These are phyloP conservation scores for Bretschneidera sinensis DNA, from an alignment of 345 rosid species.

Conservation along the genomic window DNA sequence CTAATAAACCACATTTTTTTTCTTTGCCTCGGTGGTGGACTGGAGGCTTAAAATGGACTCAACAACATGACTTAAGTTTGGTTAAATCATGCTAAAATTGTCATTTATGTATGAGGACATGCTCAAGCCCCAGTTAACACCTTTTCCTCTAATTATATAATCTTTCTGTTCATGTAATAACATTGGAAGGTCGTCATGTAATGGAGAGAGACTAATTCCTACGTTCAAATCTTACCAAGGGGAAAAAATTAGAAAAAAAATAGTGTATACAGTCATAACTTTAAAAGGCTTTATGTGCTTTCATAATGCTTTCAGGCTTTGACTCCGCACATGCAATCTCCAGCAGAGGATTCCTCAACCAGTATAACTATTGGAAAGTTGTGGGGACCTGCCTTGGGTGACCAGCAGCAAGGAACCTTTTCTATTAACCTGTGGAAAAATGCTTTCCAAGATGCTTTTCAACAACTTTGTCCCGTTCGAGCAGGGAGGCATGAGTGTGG, in stretches of 20 bases:
- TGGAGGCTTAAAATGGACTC: neutral
- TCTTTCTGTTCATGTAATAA: no score
- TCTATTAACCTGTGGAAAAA: conserved; percentile 71
- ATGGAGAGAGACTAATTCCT: no score
- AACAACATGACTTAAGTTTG: no score
- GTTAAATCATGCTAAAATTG: no score
- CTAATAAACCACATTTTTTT: neutral
- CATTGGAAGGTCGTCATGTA: neutral
- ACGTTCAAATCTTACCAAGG: no score
- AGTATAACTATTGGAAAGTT: conserved; percentile 40
- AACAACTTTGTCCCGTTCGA: conserved; percentile 82
- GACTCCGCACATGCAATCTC: conserved; percentile 90
- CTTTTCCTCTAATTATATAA: no score
- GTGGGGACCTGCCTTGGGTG: conserved; percentile 72
- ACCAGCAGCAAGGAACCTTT: conserved; percentile 75
- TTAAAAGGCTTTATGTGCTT: neutral
- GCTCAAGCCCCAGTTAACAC: no score
- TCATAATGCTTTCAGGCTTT: conserved; percentile 51
- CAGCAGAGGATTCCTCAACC: conserved; percentile 35
- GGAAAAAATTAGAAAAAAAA: no score
- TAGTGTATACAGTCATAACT: no score
- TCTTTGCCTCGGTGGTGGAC: no score
- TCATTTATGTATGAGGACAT: no score
- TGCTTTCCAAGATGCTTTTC: conserved; percentile 77
- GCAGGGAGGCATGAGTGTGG: conserved; percentile 90